Conservation (phyloP, 345 rosid species). For the Linum trigynum region DNA sequence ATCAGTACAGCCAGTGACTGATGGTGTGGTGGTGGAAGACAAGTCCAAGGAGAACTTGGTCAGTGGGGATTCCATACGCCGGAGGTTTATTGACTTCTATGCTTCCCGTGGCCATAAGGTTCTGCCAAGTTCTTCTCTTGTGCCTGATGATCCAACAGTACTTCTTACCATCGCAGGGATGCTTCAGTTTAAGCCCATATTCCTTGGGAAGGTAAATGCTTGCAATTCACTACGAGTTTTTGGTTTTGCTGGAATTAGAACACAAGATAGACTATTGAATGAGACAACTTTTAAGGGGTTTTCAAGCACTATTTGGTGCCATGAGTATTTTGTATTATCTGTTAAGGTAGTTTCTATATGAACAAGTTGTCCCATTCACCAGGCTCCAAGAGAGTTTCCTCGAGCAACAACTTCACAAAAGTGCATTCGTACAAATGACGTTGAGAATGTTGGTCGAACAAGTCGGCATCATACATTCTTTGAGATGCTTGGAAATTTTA, state of each 20-base stretch:
- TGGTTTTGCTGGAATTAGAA: neutral
- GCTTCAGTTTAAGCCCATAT: conserved; percentile 95
- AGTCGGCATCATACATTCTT: conserved; percentile 87
- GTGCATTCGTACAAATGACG: conserved; percentile 87
- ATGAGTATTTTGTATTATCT: neutral
- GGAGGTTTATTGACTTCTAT: conserved; percentile 69
- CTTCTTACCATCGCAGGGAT: conserved; percentile 92
- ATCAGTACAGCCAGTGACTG: conserved; percentile 51
- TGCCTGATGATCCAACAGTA: conserved; percentile 93
- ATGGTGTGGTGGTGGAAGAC: conserved; percentile 40
- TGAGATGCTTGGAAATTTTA: conserved; percentile 97
- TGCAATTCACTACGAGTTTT: neutral
- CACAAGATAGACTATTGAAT: no score
- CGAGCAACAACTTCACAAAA: conserved; percentile 82
- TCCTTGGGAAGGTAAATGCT: conserved; percentile 70
- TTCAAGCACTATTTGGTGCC: no score
- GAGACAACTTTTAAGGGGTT: no score
- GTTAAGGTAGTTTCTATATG: neutral
- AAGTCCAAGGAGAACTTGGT: conserved; percentile 29
- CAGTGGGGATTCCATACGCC: conserved; percentile 80
- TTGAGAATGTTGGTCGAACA: conserved; percentile 91
- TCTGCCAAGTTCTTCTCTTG: conserved; percentile 87
- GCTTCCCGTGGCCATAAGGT: conserved; percentile 86
- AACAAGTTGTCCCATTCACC: conserved; percentile 6
- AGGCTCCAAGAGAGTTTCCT: conserved; percentile 80